Conservation (phyloP, 2,329 filamentous ascomycete species). For the Didymella segeticola region DNA sequence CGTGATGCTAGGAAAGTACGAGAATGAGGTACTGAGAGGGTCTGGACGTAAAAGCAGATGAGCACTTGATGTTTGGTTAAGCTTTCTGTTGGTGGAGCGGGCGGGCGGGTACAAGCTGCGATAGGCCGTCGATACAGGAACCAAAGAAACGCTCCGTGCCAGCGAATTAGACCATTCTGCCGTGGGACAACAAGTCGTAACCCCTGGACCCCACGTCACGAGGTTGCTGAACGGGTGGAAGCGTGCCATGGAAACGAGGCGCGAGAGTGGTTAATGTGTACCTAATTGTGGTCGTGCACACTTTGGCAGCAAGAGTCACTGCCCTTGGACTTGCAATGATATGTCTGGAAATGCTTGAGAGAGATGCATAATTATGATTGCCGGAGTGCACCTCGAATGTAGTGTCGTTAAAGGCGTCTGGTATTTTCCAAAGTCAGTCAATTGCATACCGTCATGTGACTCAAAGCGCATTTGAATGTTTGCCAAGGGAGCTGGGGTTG, state of each 20-base stretch:
- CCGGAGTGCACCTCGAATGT: no score
- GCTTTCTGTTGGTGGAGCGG: constrained; percentile 6
- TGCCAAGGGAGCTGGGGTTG: background rate
- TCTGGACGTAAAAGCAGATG: background rate
- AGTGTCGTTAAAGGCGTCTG: no score
- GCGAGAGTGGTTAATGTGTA: no score
- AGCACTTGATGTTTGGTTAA: background rate
- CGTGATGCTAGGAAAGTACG: background rate
- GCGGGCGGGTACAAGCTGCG: constrained; percentile 4
- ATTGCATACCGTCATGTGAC: no score
- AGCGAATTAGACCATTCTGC: background rate
- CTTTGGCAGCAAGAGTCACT: no score
- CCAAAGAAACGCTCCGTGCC: background rate
- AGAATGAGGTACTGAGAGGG: background rate
- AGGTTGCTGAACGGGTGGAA: background rate
- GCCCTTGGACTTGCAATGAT: no score
- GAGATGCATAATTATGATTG: no score
- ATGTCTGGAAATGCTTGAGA: no score
- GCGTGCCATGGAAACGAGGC: background rate
- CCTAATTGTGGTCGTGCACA: no score
- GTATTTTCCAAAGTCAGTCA: no score
- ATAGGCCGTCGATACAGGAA: constrained; percentile 4
- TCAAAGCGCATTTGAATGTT: no score
- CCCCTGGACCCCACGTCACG: background rate
- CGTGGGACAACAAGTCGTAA: background rate